A percentile compares a stretch with the other conserved stretches of the same genome.
These are phyloP conservation scores for Candida tunisiensis DNA, from an alignment of 1,139 yeast genomes.

Conservation along the genomic window DNA sequence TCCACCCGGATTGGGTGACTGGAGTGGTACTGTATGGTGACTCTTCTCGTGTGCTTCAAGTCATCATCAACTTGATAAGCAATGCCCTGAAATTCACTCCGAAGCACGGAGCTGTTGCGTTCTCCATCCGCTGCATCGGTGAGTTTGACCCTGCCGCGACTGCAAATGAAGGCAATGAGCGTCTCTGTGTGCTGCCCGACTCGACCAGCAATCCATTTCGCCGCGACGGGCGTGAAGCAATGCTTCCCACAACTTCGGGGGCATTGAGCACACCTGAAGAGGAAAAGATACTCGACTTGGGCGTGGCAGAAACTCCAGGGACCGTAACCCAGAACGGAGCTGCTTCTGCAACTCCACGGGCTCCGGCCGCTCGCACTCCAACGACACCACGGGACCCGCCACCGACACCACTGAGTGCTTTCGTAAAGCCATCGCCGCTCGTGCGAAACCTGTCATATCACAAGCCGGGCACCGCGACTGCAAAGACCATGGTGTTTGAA, in stretches of 20 bases:
- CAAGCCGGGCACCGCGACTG: not conserved
- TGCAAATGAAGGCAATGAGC: too few relatives aligned
- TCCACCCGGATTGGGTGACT: conserved; percentile 34
- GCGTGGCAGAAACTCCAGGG: too few relatives aligned
- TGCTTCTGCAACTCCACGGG: too few relatives aligned
- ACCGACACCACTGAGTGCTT: too few relatives aligned
- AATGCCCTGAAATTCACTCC: conserved; percentile 89
- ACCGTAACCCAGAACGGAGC: too few relatives aligned
- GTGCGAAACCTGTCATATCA: not conserved
- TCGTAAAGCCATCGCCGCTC: too few relatives aligned
- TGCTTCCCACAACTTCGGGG: too few relatives aligned
- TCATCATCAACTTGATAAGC: conserved; percentile 81
- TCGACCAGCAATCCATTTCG: not conserved
- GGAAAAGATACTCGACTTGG: not conserved
- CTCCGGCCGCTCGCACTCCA: too few relatives aligned
- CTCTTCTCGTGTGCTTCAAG: conserved; percentile 78
- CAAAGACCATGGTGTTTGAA: not conserved
- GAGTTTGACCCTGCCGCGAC: conserved; percentile 33
- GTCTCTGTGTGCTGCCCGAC: too few relatives aligned
- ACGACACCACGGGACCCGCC: too few relatives aligned
- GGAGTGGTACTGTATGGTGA: conserved; percentile 49
- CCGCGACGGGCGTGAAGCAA: too few relatives aligned
- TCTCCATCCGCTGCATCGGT: conserved; percentile 47
- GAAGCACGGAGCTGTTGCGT: conserved; percentile 63
- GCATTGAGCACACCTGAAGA: not conserved